Evolutionary conservation across 495 filamentous ascomycete species (phyloP), one percentile per base, ranked within the genome.

Genomic region (Penicillium silybi): DNA sequence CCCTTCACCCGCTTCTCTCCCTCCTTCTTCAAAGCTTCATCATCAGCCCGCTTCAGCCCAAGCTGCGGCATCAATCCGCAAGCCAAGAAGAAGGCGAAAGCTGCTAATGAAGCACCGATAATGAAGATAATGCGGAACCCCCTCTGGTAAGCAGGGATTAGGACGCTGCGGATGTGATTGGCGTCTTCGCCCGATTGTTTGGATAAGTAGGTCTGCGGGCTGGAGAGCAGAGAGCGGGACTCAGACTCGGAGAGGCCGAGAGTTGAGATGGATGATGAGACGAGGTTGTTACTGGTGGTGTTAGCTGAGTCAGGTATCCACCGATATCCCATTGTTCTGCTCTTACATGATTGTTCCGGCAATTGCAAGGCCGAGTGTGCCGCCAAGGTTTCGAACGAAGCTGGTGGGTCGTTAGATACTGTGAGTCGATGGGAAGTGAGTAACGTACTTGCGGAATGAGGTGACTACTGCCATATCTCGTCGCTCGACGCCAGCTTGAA

Each of bases 381-480:
- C 78, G 7, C 79, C 79, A 4, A 82, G 67, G 48, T 77, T 79
- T 27, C 79, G 62, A 15, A 78, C 66, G 54, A 80, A 80, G 53
- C 76, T 81, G 48, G 39, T 37, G 4, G n/a, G 35, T 3, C 15
- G 46, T 67, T 54, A 64, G 51, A 38, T 16, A 7, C 16, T 39
- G 41, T 10, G 35, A 39, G n/a, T 42, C 27, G 25, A 51, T 52
- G 38, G 29, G 2, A 26, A 18, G 17, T 10, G 8, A 19, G 20
- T n/a, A 19, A 54, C 72, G 48, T 60, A 80, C 78, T 80, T 81
- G 27, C 78, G 65, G 50, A 77, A 78, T 5, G 73, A 68, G 6
- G 79, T 81, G 13, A 80, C 73, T 7, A 80, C 74, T 16, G 79
- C 79, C 77, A 80, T 81, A 26, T 81, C 76, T 22, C 69, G 63